phyloP scores from a whole-genome alignment of 2,329 filamentous ascomycete species.

The Trichophyton rubrum region DNA sequence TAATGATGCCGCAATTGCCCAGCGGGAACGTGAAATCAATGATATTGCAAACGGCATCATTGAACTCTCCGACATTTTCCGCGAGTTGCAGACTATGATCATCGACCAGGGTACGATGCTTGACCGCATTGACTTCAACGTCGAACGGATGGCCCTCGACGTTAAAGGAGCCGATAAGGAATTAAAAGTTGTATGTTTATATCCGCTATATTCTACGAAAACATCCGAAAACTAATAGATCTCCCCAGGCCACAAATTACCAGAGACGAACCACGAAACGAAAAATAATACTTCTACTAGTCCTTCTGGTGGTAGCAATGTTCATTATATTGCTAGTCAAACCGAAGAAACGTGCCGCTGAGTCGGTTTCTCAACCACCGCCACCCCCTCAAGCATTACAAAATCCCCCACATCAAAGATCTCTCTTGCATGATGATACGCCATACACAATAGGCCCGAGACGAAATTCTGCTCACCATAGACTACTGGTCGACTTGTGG shows the following conservation, averaged over 20 bases:
- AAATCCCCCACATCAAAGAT: conserved; percentile 11
- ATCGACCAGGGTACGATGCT: conserved; percentile 85
- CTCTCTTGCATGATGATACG: neutral
- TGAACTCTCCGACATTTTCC: conserved; percentile 90
- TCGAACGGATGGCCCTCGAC: conserved; percentile 86
- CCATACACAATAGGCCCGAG: neutral
- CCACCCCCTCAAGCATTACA: conserved; percentile 15
- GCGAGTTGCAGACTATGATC: conserved; percentile 90
- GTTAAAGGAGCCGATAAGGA: conserved; percentile 91
- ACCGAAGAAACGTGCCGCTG: conserved; percentile 42
- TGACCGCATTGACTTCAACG: conserved; percentile 94
- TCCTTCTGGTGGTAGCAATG: conserved; percentile 72
- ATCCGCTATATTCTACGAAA: neutral
- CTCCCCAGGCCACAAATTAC: conserved; percentile 57
- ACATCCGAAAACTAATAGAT: neutral
- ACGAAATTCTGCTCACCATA: neutral
- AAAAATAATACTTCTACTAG: conserved; percentile 80
- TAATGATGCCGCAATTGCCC: conserved; percentile 73
- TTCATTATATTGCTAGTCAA: conserved; percentile 76
- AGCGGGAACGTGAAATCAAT: conserved; percentile 92
- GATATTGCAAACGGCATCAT: conserved; percentile 98
- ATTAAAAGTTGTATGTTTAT: conserved; percentile 53
- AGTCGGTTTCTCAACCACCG: conserved; percentile 15
- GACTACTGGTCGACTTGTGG: neutral
- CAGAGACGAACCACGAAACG: conserved; percentile 80